Percentiles rank a stretch among this genome's conserved stretches.
Evolutionary conservation across 75 land plant species (phyloP).

Genomic region (Sequoia sempervirens): DNA sequence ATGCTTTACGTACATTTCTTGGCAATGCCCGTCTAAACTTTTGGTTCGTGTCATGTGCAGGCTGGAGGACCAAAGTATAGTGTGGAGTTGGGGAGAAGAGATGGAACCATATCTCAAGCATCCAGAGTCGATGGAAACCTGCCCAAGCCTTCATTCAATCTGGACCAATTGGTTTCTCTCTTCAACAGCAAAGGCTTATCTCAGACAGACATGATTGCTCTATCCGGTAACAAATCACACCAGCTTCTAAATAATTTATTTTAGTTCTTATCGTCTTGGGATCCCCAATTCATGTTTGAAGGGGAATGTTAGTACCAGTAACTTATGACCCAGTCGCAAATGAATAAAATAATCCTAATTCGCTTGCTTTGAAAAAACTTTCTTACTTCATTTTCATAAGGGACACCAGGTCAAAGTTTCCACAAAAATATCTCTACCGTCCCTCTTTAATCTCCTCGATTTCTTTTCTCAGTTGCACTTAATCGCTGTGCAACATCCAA

Average conservation of each 20-base stretch:
- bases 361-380: too few relatives aligned
- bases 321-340: background rate
- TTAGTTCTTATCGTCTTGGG: background rate
- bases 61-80: conserved; percentile 39
- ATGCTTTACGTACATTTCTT: background rate
- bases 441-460: too few relatives aligned
- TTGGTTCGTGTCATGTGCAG: conserved; percentile 12
- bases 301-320: background rate
- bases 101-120: conserved; percentile 47
- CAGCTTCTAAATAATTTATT: background rate
- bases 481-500: too few relatives aligned
- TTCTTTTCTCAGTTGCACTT: too few relatives aligned
- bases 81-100: conserved; percentile 43
- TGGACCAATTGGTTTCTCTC: conserved; percentile 28
- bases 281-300: background rate
- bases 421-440: too few relatives aligned
- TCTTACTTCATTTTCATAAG: too few relatives aligned
- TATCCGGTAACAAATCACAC: conserved; percentile 41
- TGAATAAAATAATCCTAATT: too few relatives aligned
- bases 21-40: background rate
- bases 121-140: conserved; percentile 24
- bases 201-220: conserved; percentile 49
- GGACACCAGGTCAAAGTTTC: too few relatives aligned
- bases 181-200: conserved; percentile 40
- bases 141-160: conserved; percentile 35